Conservation (phyloP, 495 filamentous ascomycete genomes). For the Podospora comata region DNA sequence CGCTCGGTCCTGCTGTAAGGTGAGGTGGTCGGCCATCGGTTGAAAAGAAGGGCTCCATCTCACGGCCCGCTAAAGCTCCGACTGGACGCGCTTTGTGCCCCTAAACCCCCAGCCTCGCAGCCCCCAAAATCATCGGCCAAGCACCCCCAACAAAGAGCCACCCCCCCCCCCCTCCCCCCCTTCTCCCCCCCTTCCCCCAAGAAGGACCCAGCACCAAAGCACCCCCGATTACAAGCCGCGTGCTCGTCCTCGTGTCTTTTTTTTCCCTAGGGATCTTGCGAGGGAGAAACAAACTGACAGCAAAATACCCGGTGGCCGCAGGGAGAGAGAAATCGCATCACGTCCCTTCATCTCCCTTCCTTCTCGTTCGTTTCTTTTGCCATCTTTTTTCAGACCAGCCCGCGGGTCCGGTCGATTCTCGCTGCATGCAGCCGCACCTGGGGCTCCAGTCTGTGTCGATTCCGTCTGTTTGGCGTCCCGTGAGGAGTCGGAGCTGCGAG, state of each 20-base stretch:
- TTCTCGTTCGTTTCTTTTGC: slow-evolving; percentile 4
- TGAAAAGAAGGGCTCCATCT: slow-evolving; percentile 5
- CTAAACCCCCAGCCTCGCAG: slow-evolving; percentile 20
- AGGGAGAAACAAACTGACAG: slow-evolving; percentile 5
- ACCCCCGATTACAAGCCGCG: slow-evolving; percentile 2
- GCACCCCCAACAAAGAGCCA: background rate
- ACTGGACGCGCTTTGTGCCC: slow-evolving; percentile 21
- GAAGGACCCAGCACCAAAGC: background rate
- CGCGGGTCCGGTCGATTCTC: slow-evolving; percentile 16
- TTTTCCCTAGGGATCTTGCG: slow-evolving; percentile 7
- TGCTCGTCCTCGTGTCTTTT: slow-evolving; percentile 9
- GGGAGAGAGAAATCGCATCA: slow-evolving; percentile 5
- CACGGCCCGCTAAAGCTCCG: slow-evolving; percentile 25
- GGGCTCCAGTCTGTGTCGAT: slow-evolving; percentile 23
- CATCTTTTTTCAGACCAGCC: slow-evolving; percentile 9
- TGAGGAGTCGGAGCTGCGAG: slow-evolving; percentile 28
- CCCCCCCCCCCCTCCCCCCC: too few species aligned
- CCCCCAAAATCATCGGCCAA: slow-evolving; percentile 21
- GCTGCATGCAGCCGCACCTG: slow-evolving; percentile 29
- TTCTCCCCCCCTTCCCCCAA: background rate
- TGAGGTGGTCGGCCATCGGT: background rate
- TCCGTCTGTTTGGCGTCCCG: slow-evolving; percentile 31
- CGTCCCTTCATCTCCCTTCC: slow-evolving; percentile 6
- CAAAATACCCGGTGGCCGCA: background rate
- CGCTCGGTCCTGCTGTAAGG: background rate